Conservation (phyloP, 2,329 filamentous ascomycete genomes). For the Berkeleyomyces rouxiae region DNA sequence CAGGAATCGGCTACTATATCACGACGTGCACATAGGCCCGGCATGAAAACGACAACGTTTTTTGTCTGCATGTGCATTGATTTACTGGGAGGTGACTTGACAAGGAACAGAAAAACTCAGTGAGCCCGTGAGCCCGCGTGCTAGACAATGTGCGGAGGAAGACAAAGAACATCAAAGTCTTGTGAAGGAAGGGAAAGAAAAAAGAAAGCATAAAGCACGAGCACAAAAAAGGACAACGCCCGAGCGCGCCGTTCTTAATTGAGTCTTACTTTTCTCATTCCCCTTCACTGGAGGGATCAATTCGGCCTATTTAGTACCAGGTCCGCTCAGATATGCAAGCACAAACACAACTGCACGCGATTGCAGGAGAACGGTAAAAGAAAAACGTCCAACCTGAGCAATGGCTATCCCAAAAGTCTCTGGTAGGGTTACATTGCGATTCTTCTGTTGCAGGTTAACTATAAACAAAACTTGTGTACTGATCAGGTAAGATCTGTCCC, state of each 20-base stretch:
- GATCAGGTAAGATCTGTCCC: too few relatives aligned
- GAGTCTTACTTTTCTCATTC: not conserved
- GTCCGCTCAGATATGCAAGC: not conserved
- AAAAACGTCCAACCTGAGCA: not conserved
- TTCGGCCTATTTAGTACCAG: not conserved
- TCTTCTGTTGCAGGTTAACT: too few relatives aligned
- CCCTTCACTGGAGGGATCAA: not conserved
- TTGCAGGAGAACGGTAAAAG: not conserved
- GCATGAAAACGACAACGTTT: not conserved
- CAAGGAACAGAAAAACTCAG: not conserved
- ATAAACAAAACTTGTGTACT: too few relatives aligned
- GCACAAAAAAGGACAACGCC: not conserved
- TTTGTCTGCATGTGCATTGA: not conserved
- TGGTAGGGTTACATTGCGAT: too few relatives aligned
- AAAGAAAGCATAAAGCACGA: constrained; percentile 3
- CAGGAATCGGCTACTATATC: not conserved
- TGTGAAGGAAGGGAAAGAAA: not conserved
- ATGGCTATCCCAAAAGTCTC: not conserved
- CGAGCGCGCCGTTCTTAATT: not conserved
- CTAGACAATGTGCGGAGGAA: not conserved
- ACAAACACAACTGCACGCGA: not conserved
- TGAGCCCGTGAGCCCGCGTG: constrained; percentile 3
- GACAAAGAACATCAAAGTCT: not conserved
- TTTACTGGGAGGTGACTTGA: not conserved
- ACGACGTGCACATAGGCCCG: not conserved